Base-by-base conservation (phyloP, 495 filamentous ascomycete genomes). In the Neurospora hispaniola region DNA sequence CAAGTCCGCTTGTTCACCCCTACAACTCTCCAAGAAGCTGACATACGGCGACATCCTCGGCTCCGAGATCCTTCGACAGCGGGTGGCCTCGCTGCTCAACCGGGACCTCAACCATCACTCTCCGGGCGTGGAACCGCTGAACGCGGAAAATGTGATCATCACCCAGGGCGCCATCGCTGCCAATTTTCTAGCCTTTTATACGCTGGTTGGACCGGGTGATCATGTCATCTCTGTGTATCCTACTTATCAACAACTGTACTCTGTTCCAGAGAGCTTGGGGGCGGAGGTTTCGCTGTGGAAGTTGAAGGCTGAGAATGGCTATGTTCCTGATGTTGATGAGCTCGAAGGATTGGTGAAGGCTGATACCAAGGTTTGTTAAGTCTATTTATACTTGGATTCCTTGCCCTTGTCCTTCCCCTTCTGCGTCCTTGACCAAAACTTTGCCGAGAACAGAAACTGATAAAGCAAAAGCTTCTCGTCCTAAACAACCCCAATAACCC, bases 181-280 rank as follows among this genome's bases (percentile, higher is more conserved):
- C 23, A 97, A 97, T 75, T 92, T 93, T 75, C 81, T 95, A 4
- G 77, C 90, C 5, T 84, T 96, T 27, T 96, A 96, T 80, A 86
- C 89, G 0, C 83, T 96, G 31, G 79, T 96, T 2, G 90, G 89
- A 0, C 90, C 91, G 0, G 94, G 92, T 2, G 93, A 97, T 73
- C 94, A 97, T 85, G 92, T 96, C 40, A 88, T 97, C 71, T 96
- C 92, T 77, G 92, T 97, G 71, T 91, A 93, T 76, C 94, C 94
- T 4, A 96, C 93, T 31, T 97, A 97, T 79, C 92, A 96, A 77
- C 94, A 97, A 76, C 86, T 97, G 0, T 97, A 95, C 76, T 84
- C 88, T 14, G 88, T 96, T 1, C 92, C 94, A 1, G 86, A 83
- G 72, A 92, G 90, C 42, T 82, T 97, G 3, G 94, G 94, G 0